These are phyloP conservation scores for Schizosaccharomyces versatilis DNA, from an alignment of 1,139 yeast species.

Conservation along the genomic window DNA sequence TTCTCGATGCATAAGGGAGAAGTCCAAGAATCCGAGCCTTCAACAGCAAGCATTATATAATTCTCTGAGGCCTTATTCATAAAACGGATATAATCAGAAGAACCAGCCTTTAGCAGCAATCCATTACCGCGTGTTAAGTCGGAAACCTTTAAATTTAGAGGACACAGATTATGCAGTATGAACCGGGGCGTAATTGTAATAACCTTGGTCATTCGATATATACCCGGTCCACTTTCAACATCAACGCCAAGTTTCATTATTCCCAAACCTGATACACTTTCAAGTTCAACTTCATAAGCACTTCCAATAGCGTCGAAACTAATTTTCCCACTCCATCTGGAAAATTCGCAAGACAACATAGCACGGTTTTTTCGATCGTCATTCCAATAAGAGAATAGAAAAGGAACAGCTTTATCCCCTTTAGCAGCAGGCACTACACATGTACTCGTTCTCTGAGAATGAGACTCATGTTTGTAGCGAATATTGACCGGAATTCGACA, in stretches of 20 bases:
- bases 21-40: constrained; percentile 49
- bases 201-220: constrained; percentile 51
- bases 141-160: constrained; percentile 35
- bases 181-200: constrained; percentile 69
- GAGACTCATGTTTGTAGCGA: neutral
- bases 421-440: neutral
- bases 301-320: constrained; percentile 88
- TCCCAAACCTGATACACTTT: constrained; percentile 17
- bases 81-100: neutral
- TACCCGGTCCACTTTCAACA: constrained; percentile 71
- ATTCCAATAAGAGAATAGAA: constrained; percentile 64
- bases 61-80: neutral
- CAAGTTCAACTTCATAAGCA: constrained; percentile 41
- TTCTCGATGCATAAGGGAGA: constrained; percentile 72
- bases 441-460: neutral
- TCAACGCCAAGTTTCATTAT: constrained; percentile 34
- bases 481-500: neutral
- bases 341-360: constrained; percentile 39
- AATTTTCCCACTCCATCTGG: constrained; percentile 53
- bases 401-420: constrained; percentile 26
- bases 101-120: constrained; percentile 19
- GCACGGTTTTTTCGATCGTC: constrained; percentile 49
- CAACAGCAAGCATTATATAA: constrained; percentile 23
- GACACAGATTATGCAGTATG: constrained; percentile 41
- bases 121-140: constrained; percentile 27